Evolutionary conservation across 2,329 filamentous ascomycete species (phyloP).

Genomic region (Fusarium succisae): DNA sequence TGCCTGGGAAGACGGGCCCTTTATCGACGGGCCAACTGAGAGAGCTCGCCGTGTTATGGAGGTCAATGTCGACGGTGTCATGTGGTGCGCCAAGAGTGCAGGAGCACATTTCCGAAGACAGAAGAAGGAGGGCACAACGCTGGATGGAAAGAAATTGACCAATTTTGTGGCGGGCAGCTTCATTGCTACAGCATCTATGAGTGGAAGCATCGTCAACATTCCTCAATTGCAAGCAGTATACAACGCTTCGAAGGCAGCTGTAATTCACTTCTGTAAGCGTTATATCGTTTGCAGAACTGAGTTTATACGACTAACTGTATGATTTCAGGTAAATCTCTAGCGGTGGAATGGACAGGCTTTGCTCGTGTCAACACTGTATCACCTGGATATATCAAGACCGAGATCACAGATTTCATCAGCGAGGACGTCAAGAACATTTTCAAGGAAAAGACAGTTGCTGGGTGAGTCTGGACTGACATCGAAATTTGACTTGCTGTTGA

Average conservation of each 20-base stretch:
- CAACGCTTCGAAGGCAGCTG: conserved; percentile 76
- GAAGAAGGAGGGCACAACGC: conserved; percentile 71
- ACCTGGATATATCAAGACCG: conserved; percentile 80
- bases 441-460: conserved; percentile 84
- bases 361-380: conserved; percentile 77
- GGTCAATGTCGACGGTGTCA: conserved; percentile 80
- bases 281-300: neutral
- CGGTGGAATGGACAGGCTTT: conserved; percentile 81
- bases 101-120: conserved; percentile 76
- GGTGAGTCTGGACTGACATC: conserved; percentile 52
- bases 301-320: neutral
- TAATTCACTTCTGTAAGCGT: conserved; percentile 65
- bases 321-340: conserved; percentile 70
- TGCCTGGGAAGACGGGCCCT: conserved; percentile 74
- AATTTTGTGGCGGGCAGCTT: conserved; percentile 74
- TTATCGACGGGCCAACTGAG: conserved; percentile 71
- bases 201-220: conserved; percentile 79
- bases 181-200: conserved; percentile 82
- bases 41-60: conserved; percentile 74
- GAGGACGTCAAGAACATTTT: conserved; percentile 76
- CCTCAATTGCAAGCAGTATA: conserved; percentile 80
- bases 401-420: conserved; percentile 73
- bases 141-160: conserved; percentile 69
- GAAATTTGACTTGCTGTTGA: neutral
- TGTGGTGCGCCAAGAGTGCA: conserved; percentile 78